Evolutionary conservation across 1,139 yeast genomes (phyloP).

Genomic region (Eremothecium coryli): DNA sequence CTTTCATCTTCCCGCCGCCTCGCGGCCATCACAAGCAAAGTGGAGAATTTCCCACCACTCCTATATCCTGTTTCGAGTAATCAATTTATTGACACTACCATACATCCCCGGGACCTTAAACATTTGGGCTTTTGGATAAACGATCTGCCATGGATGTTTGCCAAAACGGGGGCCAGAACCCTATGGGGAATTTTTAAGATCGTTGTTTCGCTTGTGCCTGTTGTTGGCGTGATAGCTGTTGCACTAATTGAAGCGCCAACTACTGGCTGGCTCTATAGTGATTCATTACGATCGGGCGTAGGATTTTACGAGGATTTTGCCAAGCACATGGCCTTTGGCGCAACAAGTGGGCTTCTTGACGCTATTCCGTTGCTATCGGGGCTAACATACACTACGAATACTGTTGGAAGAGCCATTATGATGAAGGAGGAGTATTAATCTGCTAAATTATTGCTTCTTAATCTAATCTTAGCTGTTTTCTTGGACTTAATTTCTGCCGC

Average conservation of each 20-base stretch:
- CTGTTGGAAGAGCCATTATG: constrained; percentile 1
- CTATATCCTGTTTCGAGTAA: constrained; percentile 2
- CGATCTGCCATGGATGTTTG: constrained; percentile 2
- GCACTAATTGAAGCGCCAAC: constrained; percentile 1
- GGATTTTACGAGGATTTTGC: constrained; percentile 4
- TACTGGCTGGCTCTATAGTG: constrained; percentile 3
- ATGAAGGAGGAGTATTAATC: constrained; percentile 3
- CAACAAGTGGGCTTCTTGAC: background rate
- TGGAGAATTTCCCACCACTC: constrained; percentile 2
- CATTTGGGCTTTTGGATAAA: constrained; percentile 4
- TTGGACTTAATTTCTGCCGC: too few species aligned
- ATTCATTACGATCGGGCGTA: constrained; percentile 1
- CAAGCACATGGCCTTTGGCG: background rate
- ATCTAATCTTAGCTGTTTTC: too few species aligned
- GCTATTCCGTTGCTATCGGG: constrained; percentile 4
- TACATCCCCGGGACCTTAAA: background rate
- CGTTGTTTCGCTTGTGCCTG: background rate
- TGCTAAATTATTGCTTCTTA: too few species aligned
- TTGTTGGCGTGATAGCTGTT: constrained; percentile 3
- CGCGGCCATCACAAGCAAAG: background rate
- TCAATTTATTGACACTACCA: background rate
- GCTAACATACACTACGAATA: constrained; percentile 5
- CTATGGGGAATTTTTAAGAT: constrained; percentile 1
- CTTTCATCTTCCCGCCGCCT: constrained; percentile 3
- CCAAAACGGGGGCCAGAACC: background rate